Percentiles rank a stretch among this genome's conserved stretches.
Conservation (phyloP, 2,329 filamentous ascomycete species). For the Alternaria metachromatica region DNA sequence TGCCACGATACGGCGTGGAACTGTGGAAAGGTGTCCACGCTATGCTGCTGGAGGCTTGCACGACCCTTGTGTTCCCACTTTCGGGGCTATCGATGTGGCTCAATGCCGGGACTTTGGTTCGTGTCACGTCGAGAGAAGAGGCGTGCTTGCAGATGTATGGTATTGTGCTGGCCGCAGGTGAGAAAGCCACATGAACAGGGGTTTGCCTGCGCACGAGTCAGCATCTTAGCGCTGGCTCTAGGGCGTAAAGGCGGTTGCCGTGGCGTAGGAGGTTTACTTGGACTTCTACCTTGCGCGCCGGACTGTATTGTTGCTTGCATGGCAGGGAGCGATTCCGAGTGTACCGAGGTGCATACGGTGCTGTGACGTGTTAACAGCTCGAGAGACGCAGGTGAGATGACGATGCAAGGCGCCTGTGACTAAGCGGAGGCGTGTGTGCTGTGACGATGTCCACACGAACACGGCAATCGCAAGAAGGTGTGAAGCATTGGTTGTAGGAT, state of each 20-base stretch:
- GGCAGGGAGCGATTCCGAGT: neutral
- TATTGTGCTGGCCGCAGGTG: neutral
- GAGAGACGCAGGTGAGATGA: constrained; percentile 4
- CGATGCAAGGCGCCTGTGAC: constrained; percentile 3
- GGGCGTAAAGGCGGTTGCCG: neutral
- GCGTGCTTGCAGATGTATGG: neutral
- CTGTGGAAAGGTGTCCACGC: neutral
- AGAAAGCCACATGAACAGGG: constrained; percentile 5
- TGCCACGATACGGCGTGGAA: constrained; percentile 7
- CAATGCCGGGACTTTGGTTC: neutral
- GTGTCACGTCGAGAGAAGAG: constrained; percentile 5
- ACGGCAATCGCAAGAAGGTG: neutral
- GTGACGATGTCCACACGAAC: neutral
- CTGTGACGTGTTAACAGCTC: neutral
- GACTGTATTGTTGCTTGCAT: neutral
- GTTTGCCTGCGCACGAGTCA: neutral
- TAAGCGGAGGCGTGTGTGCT: neutral
- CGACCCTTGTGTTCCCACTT: constrained; percentile 1
- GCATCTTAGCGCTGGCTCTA: neutral
- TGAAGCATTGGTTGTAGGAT: neutral
- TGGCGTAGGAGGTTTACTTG: constrained; percentile 4
- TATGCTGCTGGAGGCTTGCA: neutral
- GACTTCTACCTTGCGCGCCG: neutral
- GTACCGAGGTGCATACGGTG: neutral
- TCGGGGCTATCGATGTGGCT: constrained; percentile 1